Base-by-base conservation (phyloP, 2,329 filamentous ascomycete species). In the Colletotrichum trifolii region DNA sequence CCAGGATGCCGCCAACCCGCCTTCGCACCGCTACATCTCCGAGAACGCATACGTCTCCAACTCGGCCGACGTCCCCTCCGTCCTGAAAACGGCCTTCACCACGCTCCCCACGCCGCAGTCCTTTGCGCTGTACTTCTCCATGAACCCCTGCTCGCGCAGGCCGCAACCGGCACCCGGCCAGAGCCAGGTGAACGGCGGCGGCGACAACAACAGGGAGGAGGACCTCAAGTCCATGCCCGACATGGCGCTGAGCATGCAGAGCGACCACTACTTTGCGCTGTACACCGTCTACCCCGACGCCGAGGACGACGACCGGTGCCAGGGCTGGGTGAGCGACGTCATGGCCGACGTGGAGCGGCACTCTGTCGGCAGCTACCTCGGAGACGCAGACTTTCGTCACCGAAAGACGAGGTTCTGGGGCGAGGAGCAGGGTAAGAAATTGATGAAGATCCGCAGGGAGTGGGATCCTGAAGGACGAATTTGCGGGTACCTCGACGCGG, bases 191-290 rank as follows among this genome's bases (percentile, higher is more conserved):
- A 39, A 73, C 76, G 34, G 72, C 78, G 3, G 40, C 74, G 4
- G 78, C 76, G 57, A 79, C 4, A n/a, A 56, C 47, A 43, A 57
- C 33, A 4, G 35, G 48, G 9, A 47, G 6, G 42, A 8, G 8
- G 33, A 34, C 11, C 38, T 17, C 25, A 56, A 17, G 48, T 48
- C 66, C 36, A 72, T 81, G 40, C 76, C 78, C 1, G 81, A 83
- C 61, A 87, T 87, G 85, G 85, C 85, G 4, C 73, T 86, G 12
- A 83, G 79, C 35, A 80, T 86, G 80, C 83, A 86, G 59, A 79
- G 78, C 0, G 85, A 87, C 68, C 84, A 87, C 70, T 87, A 87
- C 71, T 82, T 87, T 69, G 83, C 84, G 2, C 58, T 84, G 3
- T 87, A 87, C 68, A 76, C 81, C 0, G 73, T 85, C 2, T 87